A percentile compares a stretch with the other conserved stretches of the same genome.
These are phyloP conservation scores for Pecoramyces ruminantium DNA, from an alignment of 192 early-diverging fungal genomes.

Conservation along the genomic window DNA sequence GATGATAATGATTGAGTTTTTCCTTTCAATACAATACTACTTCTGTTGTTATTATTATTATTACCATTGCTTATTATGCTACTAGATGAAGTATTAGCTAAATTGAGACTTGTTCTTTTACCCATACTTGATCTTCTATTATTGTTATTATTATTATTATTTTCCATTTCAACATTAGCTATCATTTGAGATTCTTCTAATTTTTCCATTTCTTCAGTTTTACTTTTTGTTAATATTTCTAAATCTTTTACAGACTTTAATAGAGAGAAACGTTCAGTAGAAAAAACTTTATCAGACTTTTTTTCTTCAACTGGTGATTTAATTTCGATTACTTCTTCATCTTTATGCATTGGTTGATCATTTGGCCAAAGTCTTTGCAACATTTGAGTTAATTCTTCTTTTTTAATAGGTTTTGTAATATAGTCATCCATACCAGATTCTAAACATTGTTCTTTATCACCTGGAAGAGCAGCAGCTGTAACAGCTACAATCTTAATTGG, in stretches of 20 bases:
- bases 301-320: not conserved
- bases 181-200: no score
- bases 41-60: no score
- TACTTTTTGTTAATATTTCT: not conserved
- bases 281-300: not conserved
- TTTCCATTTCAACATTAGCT: no score
- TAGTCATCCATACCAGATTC: slow-evolving; percentile 69
- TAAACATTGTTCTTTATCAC: slow-evolving; percentile 73
- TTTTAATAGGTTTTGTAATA: slow-evolving; percentile 43
- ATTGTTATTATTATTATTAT: no score
- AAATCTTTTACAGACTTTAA: not conserved
- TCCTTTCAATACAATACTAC: not conserved
- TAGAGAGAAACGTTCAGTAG: not conserved
- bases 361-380: not conserved
- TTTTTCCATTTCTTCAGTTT: not conserved
- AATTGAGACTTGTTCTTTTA: no score
- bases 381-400: slow-evolving; percentile 11
- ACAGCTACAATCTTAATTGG: slow-evolving; percentile 66
- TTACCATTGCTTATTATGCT: no score
- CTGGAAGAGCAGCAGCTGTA: slow-evolving; percentile 80
- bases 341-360: not conserved
- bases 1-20: not conserved
- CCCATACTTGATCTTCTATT: no score
- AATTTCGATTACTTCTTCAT: not conserved
- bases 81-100: not conserved